Evolutionary conservation across 73 alveolate genomes (phyloP), one percentile per base, ranked within the genome.

Genomic region (Uronychia binucleata): DNA sequence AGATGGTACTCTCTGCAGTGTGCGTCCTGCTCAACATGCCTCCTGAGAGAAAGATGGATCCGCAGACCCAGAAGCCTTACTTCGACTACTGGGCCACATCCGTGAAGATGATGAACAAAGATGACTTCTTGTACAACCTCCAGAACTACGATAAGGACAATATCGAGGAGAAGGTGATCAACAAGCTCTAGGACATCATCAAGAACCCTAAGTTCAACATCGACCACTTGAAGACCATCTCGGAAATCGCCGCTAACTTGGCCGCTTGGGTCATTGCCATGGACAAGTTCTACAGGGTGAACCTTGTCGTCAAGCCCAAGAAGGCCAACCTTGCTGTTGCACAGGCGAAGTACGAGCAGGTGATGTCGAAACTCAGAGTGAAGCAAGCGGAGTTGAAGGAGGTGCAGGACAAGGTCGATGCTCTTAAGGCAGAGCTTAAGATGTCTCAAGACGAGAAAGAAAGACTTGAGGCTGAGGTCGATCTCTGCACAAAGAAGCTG

Each of bases 401-500:
- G 57, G 98, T 97, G 27, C 93, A 95, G 84, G 99, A 97, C 81
- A 97, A 97, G 83, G 98, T 99, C 57, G 99, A 98, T 58, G 99
- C 93, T 79, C 94, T 97, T 33, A 97, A 97, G 76, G 98, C 95
- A 46, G 99, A 99, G 78, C 96, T 99, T 77, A 91, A 96, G 28
- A 89, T 89, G 30, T 97, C 99, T 28, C 87, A 96, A 58, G 99
- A 96, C 14, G 92, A 95, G 85, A 98, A 97, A 80, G 98, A 90
- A 28, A 90, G 92, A 84, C 96, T 98, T 78, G 99, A 97, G 86
- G 82, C 86, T 34, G 97, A 95, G 79, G 96, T 94, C 84, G 97
- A 97, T 82, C 98, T 93, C 79, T 96, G 99, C 77, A 92, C 96
- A 77, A 94, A 93, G 79, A 86, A 97, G 89, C 86, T 98, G 79